A percentile compares a stretch with the other conserved stretches of the same genome.
These are phyloP conservation scores for Metschnikowia colocasiae DNA, from an alignment of 805 yeast species.

Conservation along the genomic window DNA sequence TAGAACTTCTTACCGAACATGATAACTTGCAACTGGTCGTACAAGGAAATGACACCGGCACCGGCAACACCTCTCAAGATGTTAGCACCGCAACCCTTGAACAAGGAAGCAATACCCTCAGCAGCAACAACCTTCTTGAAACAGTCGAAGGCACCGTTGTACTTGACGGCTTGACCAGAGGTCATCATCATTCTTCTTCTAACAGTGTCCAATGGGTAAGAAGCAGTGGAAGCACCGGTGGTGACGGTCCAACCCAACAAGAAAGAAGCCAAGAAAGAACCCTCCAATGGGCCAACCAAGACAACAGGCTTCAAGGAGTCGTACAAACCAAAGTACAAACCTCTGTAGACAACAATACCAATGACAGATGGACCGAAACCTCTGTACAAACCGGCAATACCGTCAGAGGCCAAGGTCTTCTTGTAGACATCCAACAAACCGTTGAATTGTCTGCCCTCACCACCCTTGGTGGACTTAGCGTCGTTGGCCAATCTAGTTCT, in stretches of 20 bases:
- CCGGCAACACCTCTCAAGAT: constrained; percentile 99
- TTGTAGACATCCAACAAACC: constrained; percentile 95
- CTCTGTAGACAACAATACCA: constrained; percentile 98
- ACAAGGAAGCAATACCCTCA: constrained; percentile 89
- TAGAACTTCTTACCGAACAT: constrained; percentile 91
- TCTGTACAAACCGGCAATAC: constrained; percentile 98
- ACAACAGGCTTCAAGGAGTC: constrained; percentile 95
- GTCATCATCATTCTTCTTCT: constrained; percentile 99
- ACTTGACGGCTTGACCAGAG: constrained; percentile 97
- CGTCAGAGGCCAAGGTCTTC: constrained; percentile 93
- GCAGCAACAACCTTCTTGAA: constrained; percentile 89
- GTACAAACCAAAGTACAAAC: constrained; percentile 96
- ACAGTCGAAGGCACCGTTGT: constrained; percentile 92
- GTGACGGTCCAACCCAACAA: constrained; percentile 96
- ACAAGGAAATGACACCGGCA: constrained; percentile 98
- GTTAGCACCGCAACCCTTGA: constrained; percentile 99
- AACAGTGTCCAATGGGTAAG: constrained; percentile 98
- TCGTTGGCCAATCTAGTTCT: constrained; percentile 99
- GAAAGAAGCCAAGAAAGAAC: constrained; percentile 94
- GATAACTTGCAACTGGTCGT: constrained; percentile 95
- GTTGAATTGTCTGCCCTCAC: constrained; percentile 93
- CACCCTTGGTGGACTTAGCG: constrained; percentile 84
- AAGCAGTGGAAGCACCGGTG: constrained; percentile 97
- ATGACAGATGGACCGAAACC: constrained; percentile 98
- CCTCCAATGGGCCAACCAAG: constrained; percentile 90